Conservation (phyloP, 345 rosid genomes). For the Camelina neglecta region DNA sequence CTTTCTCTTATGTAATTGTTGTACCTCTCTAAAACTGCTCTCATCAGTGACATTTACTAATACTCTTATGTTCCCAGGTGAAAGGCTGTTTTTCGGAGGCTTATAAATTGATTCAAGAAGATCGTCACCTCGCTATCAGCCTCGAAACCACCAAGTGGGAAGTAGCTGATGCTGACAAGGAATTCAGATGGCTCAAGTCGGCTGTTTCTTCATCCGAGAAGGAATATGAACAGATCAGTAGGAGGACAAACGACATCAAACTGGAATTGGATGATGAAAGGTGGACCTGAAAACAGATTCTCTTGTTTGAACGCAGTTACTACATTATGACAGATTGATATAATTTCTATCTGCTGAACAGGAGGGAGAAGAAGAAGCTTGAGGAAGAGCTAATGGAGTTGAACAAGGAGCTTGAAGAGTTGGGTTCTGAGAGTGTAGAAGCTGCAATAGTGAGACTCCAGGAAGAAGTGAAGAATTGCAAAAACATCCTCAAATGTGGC, state of each 20-base stretch:
- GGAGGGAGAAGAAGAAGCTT: slow-evolving; percentile 70
- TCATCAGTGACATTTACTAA: slow-evolving; percentile 11
- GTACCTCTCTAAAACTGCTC: slow-evolving; percentile 1
- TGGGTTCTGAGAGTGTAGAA: slow-evolving; percentile 79
- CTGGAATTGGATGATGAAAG: slow-evolving; percentile 68
- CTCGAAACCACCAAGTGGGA: slow-evolving; percentile 80
- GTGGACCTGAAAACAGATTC: slow-evolving; percentile 44
- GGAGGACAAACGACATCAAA: slow-evolving; percentile 59
- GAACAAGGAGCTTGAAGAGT: slow-evolving; percentile 64
- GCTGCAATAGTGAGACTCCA: slow-evolving; percentile 89
- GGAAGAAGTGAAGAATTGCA: slow-evolving; percentile 83
- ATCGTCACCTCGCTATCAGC: slow-evolving; percentile 62
- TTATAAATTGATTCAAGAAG: slow-evolving; percentile 67
- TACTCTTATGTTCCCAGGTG: slow-evolving; percentile 60
- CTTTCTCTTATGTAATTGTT: background rate
- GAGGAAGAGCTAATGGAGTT: slow-evolving; percentile 78
- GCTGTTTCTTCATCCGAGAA: slow-evolving; percentile 73
- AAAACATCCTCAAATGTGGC: slow-evolving; percentile 87
- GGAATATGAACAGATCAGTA: slow-evolving; percentile 77
- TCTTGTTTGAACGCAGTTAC: background rate
- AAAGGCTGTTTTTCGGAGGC: slow-evolving; percentile 71
- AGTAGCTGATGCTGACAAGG: slow-evolving; percentile 84
- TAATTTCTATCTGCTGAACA: slow-evolving; percentile 35
- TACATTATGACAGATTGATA: background rate
- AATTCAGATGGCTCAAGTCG: slow-evolving; percentile 81